Evolutionary conservation across 495 filamentous ascomycete species (phyloP), one percentile per base, ranked within the genome.

Genomic region (Neurospora cerealis): DNA sequence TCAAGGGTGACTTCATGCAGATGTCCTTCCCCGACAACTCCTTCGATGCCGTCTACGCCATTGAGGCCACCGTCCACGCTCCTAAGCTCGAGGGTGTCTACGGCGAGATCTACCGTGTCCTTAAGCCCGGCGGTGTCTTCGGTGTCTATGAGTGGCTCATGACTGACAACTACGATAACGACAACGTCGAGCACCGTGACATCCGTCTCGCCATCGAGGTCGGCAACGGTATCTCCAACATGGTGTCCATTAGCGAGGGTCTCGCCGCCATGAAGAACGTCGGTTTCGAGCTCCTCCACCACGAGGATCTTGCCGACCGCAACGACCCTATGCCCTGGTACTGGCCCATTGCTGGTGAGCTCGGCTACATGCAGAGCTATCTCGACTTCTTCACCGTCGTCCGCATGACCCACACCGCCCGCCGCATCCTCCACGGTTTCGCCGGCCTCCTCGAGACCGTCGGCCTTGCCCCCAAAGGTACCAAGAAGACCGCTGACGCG

Each of bases 111-210:
- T 93, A 91, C 88, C 93, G 94, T 39, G 96, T 98, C 54, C 86
- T 99, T 70, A 99, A 98, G 88, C 96, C 96, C 69, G 96, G 96
- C 70, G 96, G 96, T 79, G 87, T 93, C 72, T 99, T 99, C 78
- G 96, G 96, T 79, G 96, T 98, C 44, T 98, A 98, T 86, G 96
- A 99, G 83, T 99, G 96, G 96, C 87, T 99, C 75, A 99, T 99
- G 96, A 98, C 95, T 46, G 95, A 98, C 78, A 85, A 91, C 3
- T 99, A 98, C 85, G 92, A 99, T 85, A 95, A 96, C 80, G 83
- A 90, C 71, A 93, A 98, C 86, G 80, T 92, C 19, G 89, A 91
- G 78, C 96, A 99, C 87, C 91, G 94, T 75, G 89, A 91, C 77
- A 95, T 98, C 81, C 93, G 96, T 73, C 90, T 98, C 34, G 95